Base-by-base conservation (phyloP, 2,329 filamentous ascomycete genomes). In the Microcera coccophila region DNA sequence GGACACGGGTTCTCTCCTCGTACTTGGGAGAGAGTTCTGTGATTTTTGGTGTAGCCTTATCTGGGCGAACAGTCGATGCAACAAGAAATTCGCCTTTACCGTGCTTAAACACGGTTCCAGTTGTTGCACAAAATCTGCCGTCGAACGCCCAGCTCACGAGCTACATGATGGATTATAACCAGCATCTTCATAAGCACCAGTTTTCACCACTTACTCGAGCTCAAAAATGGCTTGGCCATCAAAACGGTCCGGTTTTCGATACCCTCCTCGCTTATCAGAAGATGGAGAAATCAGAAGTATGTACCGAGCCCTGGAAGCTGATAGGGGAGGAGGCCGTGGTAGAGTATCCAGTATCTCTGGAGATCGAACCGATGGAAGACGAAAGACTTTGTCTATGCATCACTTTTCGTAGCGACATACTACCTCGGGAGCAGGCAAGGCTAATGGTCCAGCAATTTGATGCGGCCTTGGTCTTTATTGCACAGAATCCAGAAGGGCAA, bases 211-310 rank as follows among this genome's bases (percentile, higher is more conserved):
- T 95, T 5, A 72, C 76, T 3, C 78, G 80, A 21, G 83, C 95
- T 9, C 87, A 94, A 55, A 80, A 76, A 38, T 84, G 83, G 75
- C 73, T 87, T 15, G 82, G 82, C 0, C 74, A 79, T 44, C 70
- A 82, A 1, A 79, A 84, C 18, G 74, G 78, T 5, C 69, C 76
- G 1, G 71, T 93, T 0, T 95, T 96, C 53, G 90, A 96, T 58
- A 91, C 89, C 0, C 72, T 96, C 2, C 80, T 96, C 45, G 85
- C 88, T 0, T 91, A 90, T 57, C 90, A 95, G 58, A 87, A 86
- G 50, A 71, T 44, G 52, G 66, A 39, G 15, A 51, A 65, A 15
- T 33, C 51, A 26, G 41, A 45, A 26, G 36, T 47, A 14, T 42
- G 61, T 1, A 33, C 39, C 2, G 26, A 59, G 3, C 66, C 73